These are phyloP conservation scores for Anthostomella pinea DNA, from an alignment of 2,329 filamentous ascomycete species.

Conservation along the genomic window DNA sequence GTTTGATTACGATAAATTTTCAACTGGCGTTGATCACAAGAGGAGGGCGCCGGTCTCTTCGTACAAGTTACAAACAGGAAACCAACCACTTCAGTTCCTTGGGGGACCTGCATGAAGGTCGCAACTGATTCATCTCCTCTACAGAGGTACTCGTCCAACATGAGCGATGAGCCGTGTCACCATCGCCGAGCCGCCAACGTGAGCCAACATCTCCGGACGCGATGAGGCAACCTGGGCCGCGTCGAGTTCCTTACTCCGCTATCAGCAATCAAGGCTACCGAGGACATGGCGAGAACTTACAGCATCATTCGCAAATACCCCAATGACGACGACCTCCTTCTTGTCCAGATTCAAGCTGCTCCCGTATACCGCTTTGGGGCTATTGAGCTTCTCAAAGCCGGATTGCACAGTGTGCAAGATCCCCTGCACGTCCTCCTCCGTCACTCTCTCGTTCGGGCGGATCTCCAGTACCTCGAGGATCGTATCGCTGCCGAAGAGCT, in stretches of 20 bases:
- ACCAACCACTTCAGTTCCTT: too few relatives aligned
- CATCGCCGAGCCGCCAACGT: too few relatives aligned
- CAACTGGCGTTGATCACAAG: too few relatives aligned
- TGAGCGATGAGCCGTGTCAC: too few relatives aligned
- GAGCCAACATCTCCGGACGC: too few relatives aligned
- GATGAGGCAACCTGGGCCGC: slow-evolving; percentile 5
- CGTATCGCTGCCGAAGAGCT: slow-evolving; percentile 4
- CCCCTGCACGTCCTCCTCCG: slow-evolving; percentile 4
- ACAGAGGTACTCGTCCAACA: too few relatives aligned
- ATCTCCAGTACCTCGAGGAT: slow-evolving; percentile 12
- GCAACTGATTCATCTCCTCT: too few relatives aligned
- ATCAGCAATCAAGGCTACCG: background rate
- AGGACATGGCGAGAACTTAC: slow-evolving; percentile 7
- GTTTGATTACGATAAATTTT: too few relatives aligned
- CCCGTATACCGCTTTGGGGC: slow-evolving; percentile 9
- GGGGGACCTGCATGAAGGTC: too few relatives aligned
- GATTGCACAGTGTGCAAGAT: slow-evolving; percentile 9
- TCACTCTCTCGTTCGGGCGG: slow-evolving; percentile 7
- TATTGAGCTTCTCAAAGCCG: slow-evolving; percentile 4
- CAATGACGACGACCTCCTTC: slow-evolving; percentile 10
- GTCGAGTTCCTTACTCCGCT: slow-evolving; percentile 9
- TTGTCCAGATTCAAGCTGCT: slow-evolving; percentile 12
- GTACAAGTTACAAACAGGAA: too few relatives aligned
- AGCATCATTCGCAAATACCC: slow-evolving; percentile 6
- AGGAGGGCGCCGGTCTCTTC: too few relatives aligned